Evolutionary conservation across 306 rosid species (phyloP), one percentile per base, ranked within the genome.

Genomic region (Quercus cerris): DNA sequence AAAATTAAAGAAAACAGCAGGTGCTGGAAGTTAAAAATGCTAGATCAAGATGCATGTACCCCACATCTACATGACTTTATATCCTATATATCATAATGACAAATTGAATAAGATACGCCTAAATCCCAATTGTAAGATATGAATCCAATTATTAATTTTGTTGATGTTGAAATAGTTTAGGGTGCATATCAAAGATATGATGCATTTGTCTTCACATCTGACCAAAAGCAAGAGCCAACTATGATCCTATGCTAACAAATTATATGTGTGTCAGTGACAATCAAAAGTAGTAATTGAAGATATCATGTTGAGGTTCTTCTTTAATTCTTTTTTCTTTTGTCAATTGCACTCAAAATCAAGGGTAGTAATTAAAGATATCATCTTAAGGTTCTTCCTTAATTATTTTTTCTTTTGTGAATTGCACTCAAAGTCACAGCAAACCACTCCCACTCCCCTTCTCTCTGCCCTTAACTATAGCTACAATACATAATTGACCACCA

Each of bases 11-110:
- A 67, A 67, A 27, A 33, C 8, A 67, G 14, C 4, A 46, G 52
- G 72, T 46, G 72, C 52, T 67, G 14, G 3, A 31, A 31, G 44
- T 67, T n/a, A 23, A 13, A 27, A 63, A 27, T 14, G 38, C 52
- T 8, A 19, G 23, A 8, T 35, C 52, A 19, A 28, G 14, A 35
- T 33, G 13, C 38, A 77, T 81, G 85, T 59, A 85, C 77, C 70
- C 78, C 85, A 84, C 84, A 69, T 80, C 85, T 56, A 58, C 33
- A 20, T 46, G 75, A 31, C 80, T 35, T 56, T 54, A 49, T 18
- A 66, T 30, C 27, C 1, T 2, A 56, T 20, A 58, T 58, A 22
- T 58, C 64, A 33, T 67, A 67, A 18, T 19, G 8, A 67, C 71
- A 67, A 67, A 67, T 31, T 7, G 19, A 30, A 33, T 31, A 67